Base-by-base conservation (phyloP, 2,329 filamentous ascomycete species). In the Xylaria sp. region DNA sequence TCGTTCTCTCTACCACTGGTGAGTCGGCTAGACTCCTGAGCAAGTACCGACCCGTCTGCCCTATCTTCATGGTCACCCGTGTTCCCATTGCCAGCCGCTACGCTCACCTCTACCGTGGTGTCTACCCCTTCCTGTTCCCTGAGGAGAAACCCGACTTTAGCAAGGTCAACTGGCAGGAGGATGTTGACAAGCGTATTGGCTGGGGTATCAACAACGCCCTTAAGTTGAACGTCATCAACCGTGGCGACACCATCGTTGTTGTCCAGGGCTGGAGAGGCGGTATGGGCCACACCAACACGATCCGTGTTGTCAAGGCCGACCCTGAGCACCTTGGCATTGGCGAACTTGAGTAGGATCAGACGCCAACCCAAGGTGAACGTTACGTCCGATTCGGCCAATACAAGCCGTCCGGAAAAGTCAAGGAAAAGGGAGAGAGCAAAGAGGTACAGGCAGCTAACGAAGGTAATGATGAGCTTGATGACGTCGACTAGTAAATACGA, bases 1-100 rank as follows among this genome's bases (percentile, higher is more conserved):
- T 99, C 68, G 93, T 97, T 64, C 82, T 99, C 70, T 97, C 93
- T 70, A 99, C 94, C 57, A 96, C 92, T 68, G 94, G 94, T 73
- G 90, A 91, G 72, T 97, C 93, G 67, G 94, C 94, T 62, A 92
- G 94, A 71, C 87, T 97, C 64, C 83, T 97, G 68, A 96, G 93
- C 81, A 99, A 99, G 83, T 99, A 97, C 82, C 90, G 94, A 73
- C 94, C 94, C 55, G 92, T 97, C 66, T 97, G 93, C 85, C 94
- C 94, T 70, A 97, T 99, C 80, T 93, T 99, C 83, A 97, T 97
- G 93, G 90, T 99, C 66, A 96, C 93, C 66, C 89, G 94, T 71
- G 96, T 89, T 75, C 79, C 86, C 53, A 86, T 84, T 66, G 91
- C 94, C 55, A 89, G 92, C 62, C 85, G 94, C 78, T 97, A 94